phyloP scores from a whole-genome alignment of 441 rosid genomes.

The Aleurites moluccanus region DNA sequence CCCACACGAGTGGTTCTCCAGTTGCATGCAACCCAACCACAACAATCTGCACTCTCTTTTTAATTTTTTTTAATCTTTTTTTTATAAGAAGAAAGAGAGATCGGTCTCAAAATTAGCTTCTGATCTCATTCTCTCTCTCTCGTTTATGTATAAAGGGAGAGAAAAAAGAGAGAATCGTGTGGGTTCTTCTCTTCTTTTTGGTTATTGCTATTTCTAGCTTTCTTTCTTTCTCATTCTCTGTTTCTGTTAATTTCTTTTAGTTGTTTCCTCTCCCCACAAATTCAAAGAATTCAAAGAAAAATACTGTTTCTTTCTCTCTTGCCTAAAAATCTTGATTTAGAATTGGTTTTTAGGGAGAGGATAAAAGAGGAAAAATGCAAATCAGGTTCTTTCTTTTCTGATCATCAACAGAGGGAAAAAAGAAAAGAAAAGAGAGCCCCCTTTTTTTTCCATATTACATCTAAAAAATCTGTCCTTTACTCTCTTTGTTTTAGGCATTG shows the following conservation, averaged over 20 bases:
- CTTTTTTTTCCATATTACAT: not conserved
- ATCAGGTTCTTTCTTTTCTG: not conserved
- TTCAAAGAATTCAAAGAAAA: not conserved
- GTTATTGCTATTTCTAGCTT: not conserved
- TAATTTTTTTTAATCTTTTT: not conserved
- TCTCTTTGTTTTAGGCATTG: slow-evolving; percentile 11
- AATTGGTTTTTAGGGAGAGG: not conserved
- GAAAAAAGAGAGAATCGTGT: slow-evolving; percentile 26
- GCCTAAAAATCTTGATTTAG: not conserved
- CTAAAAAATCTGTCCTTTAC: not conserved
- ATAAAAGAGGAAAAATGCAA: not conserved
- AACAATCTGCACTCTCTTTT: slow-evolving; percentile 18
- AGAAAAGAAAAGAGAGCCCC: not conserved
- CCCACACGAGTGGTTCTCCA: slow-evolving; percentile 72
- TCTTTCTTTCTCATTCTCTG: not conserved
- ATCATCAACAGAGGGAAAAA: not conserved
- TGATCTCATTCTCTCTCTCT: not conserved
- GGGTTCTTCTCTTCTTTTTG: slow-evolving; percentile 29
- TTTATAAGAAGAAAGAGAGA: not conserved
- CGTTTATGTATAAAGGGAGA: not conserved
- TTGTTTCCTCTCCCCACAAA: not conserved
- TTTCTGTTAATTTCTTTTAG: not conserved
- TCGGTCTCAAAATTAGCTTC: slow-evolving; percentile 28
- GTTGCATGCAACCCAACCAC: slow-evolving; percentile 43
- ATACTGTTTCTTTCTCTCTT: too few relatives aligned